phyloP scores from a whole-genome alignment of 2,329 filamentous ascomycete species.

The Dactylellina parvicollis region DNA sequence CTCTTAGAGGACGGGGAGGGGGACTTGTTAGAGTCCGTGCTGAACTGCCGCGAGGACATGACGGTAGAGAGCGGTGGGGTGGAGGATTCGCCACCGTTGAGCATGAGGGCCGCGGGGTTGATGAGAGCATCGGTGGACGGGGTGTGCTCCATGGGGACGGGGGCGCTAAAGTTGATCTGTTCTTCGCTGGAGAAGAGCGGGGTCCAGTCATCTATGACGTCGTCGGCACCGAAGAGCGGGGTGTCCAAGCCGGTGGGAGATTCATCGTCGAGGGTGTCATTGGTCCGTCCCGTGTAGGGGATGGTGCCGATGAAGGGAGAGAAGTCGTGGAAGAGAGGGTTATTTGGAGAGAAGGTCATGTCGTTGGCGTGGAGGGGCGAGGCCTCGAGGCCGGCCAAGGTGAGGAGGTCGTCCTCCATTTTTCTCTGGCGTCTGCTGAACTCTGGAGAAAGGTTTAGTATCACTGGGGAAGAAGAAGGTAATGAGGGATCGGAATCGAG shows the following conservation, averaged over 20 bases:
- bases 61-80: constrained; percentile 39
- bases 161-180: constrained; percentile 25
- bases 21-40: constrained; percentile 61
- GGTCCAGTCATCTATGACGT: constrained; percentile 42
- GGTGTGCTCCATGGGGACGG: constrained; percentile 37
- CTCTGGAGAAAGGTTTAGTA: constrained; percentile 44
- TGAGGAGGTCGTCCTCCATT: constrained; percentile 49
- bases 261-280: constrained; percentile 51
- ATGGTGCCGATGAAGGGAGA: constrained; percentile 52
- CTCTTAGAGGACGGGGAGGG: constrained; percentile 61
- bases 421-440: constrained; percentile 46
- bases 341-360: constrained; percentile 52
- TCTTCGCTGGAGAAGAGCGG: constrained; percentile 49
- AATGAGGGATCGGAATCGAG: constrained; percentile 1
- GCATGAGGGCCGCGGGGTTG: constrained; percentile 50
- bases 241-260: constrained; percentile 45
- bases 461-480: constrained; percentile 1
- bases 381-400: constrained; percentile 43
- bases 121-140: constrained; percentile 44
- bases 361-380: constrained; percentile 51
- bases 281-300: constrained; percentile 48
- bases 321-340: constrained; percentile 49
- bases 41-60: constrained; percentile 49
- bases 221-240: constrained; percentile 44
- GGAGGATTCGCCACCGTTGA: constrained; percentile 23